Percentiles rank a stretch among this genome's conserved stretches.
Evolutionary conservation across 257 asterid genomes (phyloP).

Genomic region (Striga asiatica): DNA sequence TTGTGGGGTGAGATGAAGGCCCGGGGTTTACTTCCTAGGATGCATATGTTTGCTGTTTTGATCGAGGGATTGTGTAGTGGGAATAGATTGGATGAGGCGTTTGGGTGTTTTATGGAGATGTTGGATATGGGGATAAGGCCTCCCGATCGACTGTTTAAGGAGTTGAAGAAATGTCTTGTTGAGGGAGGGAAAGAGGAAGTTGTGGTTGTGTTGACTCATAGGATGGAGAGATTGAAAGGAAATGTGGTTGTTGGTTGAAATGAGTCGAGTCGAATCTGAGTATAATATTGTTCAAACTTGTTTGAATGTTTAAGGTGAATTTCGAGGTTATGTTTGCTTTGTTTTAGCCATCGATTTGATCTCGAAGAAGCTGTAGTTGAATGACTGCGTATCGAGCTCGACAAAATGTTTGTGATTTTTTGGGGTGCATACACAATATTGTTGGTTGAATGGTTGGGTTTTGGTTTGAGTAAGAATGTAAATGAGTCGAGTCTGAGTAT

Average conservation of each 20-base stretch:
- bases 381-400: too few relatives aligned
- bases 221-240: constrained; percentile 41
- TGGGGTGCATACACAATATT: too few relatives aligned
- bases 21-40: constrained; percentile 59
- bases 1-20: constrained; percentile 74
- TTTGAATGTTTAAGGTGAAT: too few relatives aligned
- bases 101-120: constrained; percentile 51
- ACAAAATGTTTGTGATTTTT: too few relatives aligned
- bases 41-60: constrained; percentile 65
- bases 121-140: constrained; percentile 76
- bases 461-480: too few relatives aligned
- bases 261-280: too few relatives aligned
- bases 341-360: too few relatives aligned
- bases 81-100: constrained; percentile 43
- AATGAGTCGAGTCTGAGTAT: too few relatives aligned
- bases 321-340: too few relatives aligned
- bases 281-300: too few relatives aligned
- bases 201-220: constrained; percentile 27
- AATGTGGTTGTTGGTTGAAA: constrained; percentile 29
- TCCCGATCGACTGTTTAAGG: constrained; percentile 47
- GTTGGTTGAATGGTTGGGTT: too few relatives aligned
- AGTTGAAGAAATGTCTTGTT: constrained; percentile 44
- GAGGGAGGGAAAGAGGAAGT: constrained; percentile 50
- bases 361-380: too few relatives aligned
- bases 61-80: constrained; percentile 43